Conservation (phyloP, 2,329 filamentous ascomycete genomes). For the Fusarium chaquense region DNA sequence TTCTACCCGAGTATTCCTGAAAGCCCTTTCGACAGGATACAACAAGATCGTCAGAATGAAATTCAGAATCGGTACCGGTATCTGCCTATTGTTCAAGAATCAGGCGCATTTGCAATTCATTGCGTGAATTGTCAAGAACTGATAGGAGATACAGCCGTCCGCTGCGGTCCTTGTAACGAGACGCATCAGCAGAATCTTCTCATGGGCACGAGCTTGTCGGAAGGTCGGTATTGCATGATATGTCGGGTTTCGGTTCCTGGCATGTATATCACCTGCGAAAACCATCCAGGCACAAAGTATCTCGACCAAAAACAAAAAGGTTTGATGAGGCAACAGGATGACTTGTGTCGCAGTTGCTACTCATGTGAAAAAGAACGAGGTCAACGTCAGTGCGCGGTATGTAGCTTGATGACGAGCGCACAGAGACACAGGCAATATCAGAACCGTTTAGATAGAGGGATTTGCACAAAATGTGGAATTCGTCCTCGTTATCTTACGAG, state of each 20-base stretch:
- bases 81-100: no score
- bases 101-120: neutral
- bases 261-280: neutral
- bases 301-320: neutral
- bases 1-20: neutral
- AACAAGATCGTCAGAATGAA: no score
- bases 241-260: neutral
- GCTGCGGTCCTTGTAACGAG: neutral
- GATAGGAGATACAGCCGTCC: neutral
- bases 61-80: no score
- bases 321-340: neutral
- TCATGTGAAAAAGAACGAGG: neutral
- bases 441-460: no score
- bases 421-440: no score
- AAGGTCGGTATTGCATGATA: neutral
- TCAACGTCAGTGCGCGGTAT: neutral
- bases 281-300: neutral
- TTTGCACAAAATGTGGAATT: no score
- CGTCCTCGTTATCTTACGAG: no score
- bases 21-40: neutral
- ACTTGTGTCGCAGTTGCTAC: neutral
- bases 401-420: no score
- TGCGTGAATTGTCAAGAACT: neutral
- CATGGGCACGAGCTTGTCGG: neutral
- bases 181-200: neutral